Evolutionary conservation across 805 yeast species (phyloP), one percentile per base, ranked within the genome.

Genomic region (Cyberlindnera veronae): DNA sequence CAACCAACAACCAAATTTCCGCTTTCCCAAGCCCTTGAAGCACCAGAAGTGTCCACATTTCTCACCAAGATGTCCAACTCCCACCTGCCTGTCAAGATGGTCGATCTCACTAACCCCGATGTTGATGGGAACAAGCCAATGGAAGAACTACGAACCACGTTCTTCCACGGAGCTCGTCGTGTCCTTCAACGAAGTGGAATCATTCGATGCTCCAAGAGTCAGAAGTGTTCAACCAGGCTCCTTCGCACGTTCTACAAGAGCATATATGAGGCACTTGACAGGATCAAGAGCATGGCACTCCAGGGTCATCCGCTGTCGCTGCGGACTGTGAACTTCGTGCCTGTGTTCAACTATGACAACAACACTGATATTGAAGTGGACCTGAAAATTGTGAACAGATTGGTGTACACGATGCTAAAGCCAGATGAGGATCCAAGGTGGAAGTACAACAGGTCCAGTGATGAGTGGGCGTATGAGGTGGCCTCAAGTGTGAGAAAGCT

Each of bases 141-240:
- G 7, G 41, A 48, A 34, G 45, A 48, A 9, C 35, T 49, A 1
- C 49, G 52, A 33, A 45, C 42, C 12, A 42, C 53, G n/a, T 20
- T 55, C 3, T 61, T 64, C 41, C 61, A 61, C 29, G 38, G 39
- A 1, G 44, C 58, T 2, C 43, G 65, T 18, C 60, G 55, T 32
- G 35, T 37, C 6, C 36, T 64, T 7, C 50, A 53, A 11, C 37
- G 32, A 10, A 17, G 27, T 5, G 49, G 51, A 6, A 38, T 64
- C 3, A 46, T 62, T 1, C 31, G 42, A 3, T 53, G 53, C 29
- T 45, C 62, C 7, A 53, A 49, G 33, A 45, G 53, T 4, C 38
- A 47, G 14, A 49, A 46, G 16, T 53, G 62, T 21, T 45, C 49
- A 9, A 38, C 52, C 2, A 29, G 41, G 2, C 32, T 36, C 10